phyloP scores from a whole-genome alignment of 257 asterid species.

The Nicotiana knightiana region DNA sequence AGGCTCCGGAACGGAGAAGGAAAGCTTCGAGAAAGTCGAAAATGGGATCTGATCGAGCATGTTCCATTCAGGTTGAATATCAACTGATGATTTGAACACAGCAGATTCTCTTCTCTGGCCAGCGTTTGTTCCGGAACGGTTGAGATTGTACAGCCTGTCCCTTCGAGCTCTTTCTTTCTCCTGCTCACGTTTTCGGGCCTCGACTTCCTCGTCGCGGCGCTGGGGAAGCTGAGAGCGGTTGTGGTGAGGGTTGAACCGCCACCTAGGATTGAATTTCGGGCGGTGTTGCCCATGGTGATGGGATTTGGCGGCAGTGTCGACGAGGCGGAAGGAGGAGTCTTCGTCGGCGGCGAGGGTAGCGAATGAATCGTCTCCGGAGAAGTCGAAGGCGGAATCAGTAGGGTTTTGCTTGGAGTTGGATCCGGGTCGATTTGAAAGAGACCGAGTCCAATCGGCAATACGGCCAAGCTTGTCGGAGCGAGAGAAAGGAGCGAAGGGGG shows the following conservation, averaged over 20 bases:
- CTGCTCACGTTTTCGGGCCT: conserved; percentile 78
- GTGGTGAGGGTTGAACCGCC: conserved; percentile 71
- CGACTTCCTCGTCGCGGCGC: conserved; percentile 92
- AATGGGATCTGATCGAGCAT: conserved; percentile 98
- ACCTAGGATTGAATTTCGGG: conserved; percentile 74
- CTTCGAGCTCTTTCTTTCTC: conserved; percentile 90
- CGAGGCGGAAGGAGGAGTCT: conserved; percentile 84
- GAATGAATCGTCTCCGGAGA: conserved; percentile 90
- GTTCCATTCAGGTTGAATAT: conserved; percentile 98
- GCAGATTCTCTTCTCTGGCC: conserved; percentile 70
- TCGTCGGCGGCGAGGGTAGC: conserved; percentile 78
- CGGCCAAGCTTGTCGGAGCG: conserved; percentile 90
- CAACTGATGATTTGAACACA: conserved; percentile 83
- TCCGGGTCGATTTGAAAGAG: conserved; percentile 44
- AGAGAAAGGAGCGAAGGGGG: conserved; percentile 96
- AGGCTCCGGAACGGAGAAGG: conserved; percentile 77
- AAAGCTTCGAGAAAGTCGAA: conserved; percentile 81
- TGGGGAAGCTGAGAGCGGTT: conserved; percentile 84
- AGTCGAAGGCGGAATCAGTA: conserved; percentile 81
- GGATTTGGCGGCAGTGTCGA: conserved; percentile 76
- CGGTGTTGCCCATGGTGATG: conserved; percentile 63
- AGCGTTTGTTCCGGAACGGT: conserved; percentile 41
- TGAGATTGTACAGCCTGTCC: conserved; percentile 53
- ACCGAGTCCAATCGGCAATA: conserved; percentile 90
- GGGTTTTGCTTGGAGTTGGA: conserved; percentile 48